Evolutionary conservation across 2,329 filamentous ascomycete species (phyloP).

Genomic region (Alternaria incomplexa): DNA sequence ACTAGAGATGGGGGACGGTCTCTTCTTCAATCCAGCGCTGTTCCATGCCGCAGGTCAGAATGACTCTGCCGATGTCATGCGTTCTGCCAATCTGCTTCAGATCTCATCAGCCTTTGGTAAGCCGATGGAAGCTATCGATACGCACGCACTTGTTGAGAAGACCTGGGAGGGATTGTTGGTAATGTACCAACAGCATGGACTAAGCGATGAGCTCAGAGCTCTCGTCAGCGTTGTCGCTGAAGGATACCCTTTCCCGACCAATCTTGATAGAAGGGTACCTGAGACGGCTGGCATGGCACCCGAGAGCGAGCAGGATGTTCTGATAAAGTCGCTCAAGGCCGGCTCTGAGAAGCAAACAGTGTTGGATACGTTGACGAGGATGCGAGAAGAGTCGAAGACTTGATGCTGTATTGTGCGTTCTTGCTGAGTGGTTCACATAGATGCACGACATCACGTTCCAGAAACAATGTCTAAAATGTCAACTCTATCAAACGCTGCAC

Average conservation of each 20-base stretch:
- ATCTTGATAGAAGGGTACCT: constrained; percentile 64
- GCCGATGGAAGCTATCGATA: constrained; percentile 67
- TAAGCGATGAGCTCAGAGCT: constrained; percentile 53
- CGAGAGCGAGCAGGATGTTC: constrained; percentile 62
- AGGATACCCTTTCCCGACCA: constrained; percentile 68
- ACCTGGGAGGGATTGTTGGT: constrained; percentile 53
- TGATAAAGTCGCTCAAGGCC: constrained; percentile 53
- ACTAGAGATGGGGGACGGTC: constrained; percentile 62
- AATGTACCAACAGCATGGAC: constrained; percentile 44
- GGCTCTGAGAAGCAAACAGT: constrained; percentile 51
- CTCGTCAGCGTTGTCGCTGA: constrained; percentile 61
- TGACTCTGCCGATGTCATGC: constrained; percentile 54
- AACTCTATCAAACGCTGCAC: background rate
- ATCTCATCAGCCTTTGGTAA: constrained; percentile 68
- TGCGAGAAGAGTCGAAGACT: constrained; percentile 43
- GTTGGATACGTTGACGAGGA: constrained; percentile 50
- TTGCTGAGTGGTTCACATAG: background rate
- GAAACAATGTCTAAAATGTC: background rate
- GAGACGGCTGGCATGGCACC: constrained; percentile 65
- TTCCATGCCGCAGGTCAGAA: constrained; percentile 70
- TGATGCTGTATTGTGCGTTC: background rate
- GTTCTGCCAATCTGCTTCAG: constrained; percentile 68
- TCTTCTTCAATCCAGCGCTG: constrained; percentile 69
- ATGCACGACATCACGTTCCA: background rate
- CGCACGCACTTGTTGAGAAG: constrained; percentile 54